Evolutionary conservation across 1,284 basidiomycete species (phyloP).

Genomic region (Apiotrichum domesticum): DNA sequence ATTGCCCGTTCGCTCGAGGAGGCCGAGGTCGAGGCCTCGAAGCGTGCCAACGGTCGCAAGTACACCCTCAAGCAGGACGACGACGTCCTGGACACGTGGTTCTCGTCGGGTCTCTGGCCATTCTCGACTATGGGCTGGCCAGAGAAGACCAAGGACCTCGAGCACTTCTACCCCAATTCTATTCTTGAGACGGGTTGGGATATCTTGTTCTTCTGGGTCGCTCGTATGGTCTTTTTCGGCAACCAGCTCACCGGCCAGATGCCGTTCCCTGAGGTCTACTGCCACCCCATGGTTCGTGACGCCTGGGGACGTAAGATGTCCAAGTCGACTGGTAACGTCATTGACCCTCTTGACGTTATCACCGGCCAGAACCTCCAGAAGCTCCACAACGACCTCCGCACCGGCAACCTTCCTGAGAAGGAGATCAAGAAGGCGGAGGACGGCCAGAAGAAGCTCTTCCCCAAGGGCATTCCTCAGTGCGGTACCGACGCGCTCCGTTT

Average conservation of each 20-base stretch:
- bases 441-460: constrained; percentile 99
- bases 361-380: constrained; percentile 74
- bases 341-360: constrained; percentile 96
- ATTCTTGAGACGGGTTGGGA: constrained; percentile 98
- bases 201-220: constrained; percentile 99
- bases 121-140: constrained; percentile 99
- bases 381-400: constrained; percentile 79
- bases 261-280: constrained; percentile 97
- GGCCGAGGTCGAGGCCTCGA: constrained; percentile 70
- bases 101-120: constrained; percentile 96
- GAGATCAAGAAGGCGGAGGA: constrained; percentile 86
- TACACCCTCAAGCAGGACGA: constrained; percentile 90
- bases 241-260: constrained; percentile 81
- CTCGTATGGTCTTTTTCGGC: constrained; percentile 95
- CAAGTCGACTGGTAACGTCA: constrained; percentile 96
- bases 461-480: constrained; percentile 97
- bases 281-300: constrained; percentile 98
- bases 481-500: constrained; percentile 95
- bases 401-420: constrained; percentile 90
- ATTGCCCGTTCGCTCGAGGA: constrained; percentile 76
- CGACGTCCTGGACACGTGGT: constrained; percentile 99
- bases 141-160: constrained; percentile 61
- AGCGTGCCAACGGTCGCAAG: constrained; percentile 61
- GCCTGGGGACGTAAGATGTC: constrained; percentile 99
- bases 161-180: constrained; percentile 79